Percentiles rank a stretch among this genome's conserved stretches.
Evolutionary conservation across 2,329 filamentous ascomycete species (phyloP).

Genomic region (Blumeriella jaapii): DNA sequence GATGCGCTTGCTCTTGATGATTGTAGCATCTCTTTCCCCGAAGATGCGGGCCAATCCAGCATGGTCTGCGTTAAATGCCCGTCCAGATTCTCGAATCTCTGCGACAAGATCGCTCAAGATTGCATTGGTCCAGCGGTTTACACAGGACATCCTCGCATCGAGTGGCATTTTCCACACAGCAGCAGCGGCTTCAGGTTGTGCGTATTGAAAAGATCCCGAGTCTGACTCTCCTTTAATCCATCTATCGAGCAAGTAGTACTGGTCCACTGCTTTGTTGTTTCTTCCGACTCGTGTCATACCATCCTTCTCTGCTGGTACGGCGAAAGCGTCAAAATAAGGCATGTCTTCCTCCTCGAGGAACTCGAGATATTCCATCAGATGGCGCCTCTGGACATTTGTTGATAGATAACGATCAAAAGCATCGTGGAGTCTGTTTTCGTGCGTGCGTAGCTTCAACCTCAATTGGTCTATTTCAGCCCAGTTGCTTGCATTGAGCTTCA

Average conservation of each 20-base stretch:
- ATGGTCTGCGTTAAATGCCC: conserved; percentile 33
- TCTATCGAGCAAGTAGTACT: conserved; percentile 39
- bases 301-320: conserved; percentile 33
- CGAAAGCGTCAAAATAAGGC: conserved; percentile 45
- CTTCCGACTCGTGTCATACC: conserved; percentile 37
- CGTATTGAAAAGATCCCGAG: conserved; percentile 33
- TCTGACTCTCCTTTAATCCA: conserved; percentile 38
- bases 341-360: conserved; percentile 41
- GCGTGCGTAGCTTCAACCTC: conserved; percentile 27
- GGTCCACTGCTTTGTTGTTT: conserved; percentile 32
- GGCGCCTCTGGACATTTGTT: conserved; percentile 13
- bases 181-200: conserved; percentile 22
- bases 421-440: conserved; percentile 21
- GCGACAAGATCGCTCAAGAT: conserved; percentile 40
- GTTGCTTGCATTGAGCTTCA: conserved; percentile 26
- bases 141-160: conserved; percentile 28
- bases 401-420: conserved; percentile 13
- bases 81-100: conserved; percentile 29
- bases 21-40: conserved; percentile 30
- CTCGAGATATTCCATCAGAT: conserved; percentile 34
- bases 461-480: conserved; percentile 34
- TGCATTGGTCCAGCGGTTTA: conserved; percentile 32
- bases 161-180: conserved; percentile 42
- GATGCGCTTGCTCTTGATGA: conserved; percentile 44
- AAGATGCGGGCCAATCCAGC: conserved; percentile 33